These are phyloP conservation scores for Scorias spongiosa DNA, from an alignment of 2,329 filamentous ascomycete species.

Conservation along the genomic window DNA sequence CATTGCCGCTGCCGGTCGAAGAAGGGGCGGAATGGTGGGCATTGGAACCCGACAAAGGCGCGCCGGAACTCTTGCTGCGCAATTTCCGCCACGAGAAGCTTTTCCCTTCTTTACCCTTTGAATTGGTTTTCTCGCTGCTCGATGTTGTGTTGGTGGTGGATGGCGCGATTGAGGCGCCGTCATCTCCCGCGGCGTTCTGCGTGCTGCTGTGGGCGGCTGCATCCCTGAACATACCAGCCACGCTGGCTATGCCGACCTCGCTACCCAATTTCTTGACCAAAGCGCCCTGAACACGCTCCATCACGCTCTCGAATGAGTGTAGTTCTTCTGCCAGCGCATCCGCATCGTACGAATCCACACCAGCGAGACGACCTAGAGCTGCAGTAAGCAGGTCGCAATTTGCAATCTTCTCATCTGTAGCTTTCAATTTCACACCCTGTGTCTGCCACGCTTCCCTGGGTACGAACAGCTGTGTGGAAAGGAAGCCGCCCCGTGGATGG, in stretches of 20 bases:
- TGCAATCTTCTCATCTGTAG: constrained; percentile 81
- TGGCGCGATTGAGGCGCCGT: constrained; percentile 20
- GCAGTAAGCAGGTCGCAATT: constrained; percentile 86
- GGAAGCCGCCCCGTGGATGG: constrained; percentile 79
- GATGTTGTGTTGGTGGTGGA: constrained; percentile 17
- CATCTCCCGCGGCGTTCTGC: constrained; percentile 6
- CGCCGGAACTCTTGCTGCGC: constrained; percentile 69
- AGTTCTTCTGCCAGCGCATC: constrained; percentile 89
- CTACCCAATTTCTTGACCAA: constrained; percentile 76
- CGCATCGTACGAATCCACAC: constrained; percentile 77
- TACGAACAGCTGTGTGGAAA: constrained; percentile 83
- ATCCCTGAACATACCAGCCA: constrained; percentile 61
- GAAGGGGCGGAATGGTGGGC: constrained; percentile 32
- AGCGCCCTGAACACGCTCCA: constrained; percentile 69
- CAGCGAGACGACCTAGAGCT: constrained; percentile 53
- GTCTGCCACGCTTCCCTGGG: constrained; percentile 88
- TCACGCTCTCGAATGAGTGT: constrained; percentile 68
- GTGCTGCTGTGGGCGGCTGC: constrained; percentile 25
- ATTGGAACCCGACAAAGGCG: constrained; percentile 20
- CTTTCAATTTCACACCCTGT: constrained; percentile 82
- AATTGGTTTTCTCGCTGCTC: constrained; percentile 24
- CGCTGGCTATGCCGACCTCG: constrained; percentile 73
- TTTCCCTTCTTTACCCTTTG: constrained; percentile 50
- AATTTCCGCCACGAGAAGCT: constrained; percentile 79
- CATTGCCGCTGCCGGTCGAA: constrained; percentile 22